A percentile compares a stretch with the other conserved stretches of the same genome.
Conservation (phyloP, 2,329 filamentous ascomycete genomes). For the Biscogniauxia sp. region DNA sequence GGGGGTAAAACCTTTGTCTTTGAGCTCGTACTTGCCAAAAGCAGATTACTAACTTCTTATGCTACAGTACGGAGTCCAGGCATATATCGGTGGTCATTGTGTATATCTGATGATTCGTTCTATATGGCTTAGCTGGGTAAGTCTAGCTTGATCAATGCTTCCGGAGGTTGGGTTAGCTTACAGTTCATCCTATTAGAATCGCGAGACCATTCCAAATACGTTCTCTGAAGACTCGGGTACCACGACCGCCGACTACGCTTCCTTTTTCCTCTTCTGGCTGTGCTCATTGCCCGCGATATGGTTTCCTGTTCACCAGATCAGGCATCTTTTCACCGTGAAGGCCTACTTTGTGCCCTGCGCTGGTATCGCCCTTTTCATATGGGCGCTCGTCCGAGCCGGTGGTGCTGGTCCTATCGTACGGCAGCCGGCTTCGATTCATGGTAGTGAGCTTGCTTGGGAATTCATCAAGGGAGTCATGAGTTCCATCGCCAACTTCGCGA, state of each 20-base stretch:
- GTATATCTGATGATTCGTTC: constrained; percentile 85
- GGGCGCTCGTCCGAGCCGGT: constrained; percentile 77
- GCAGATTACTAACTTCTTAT: background rate
- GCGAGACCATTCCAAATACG: constrained; percentile 61
- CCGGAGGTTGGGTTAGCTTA: constrained; percentile 2
- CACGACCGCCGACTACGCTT: constrained; percentile 70
- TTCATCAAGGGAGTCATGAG: constrained; percentile 85
- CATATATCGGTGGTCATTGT: constrained; percentile 81
- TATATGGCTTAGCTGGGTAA: constrained; percentile 71
- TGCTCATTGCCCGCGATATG: constrained; percentile 78
- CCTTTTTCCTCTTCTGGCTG: constrained; percentile 87
- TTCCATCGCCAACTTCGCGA: constrained; percentile 86
- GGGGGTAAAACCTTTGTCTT: background rate
- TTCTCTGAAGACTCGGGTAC: constrained; percentile 67
- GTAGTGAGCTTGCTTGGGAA: constrained; percentile 73
- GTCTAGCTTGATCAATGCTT: constrained; percentile 16
- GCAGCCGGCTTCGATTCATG: constrained; percentile 60
- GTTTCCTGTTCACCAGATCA: constrained; percentile 85
- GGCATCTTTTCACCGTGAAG: constrained; percentile 89
- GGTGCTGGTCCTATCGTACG: constrained; percentile 81
- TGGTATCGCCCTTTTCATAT: constrained; percentile 84
- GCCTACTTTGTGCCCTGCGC: constrained; percentile 78
- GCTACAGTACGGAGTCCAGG: constrained; percentile 72
- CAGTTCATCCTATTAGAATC: constrained; percentile 34
- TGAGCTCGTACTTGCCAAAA: too few species aligned